Conservation (phyloP, 2,329 filamentous ascomycete species). For the Gnomoniopsis sp. region DNA sequence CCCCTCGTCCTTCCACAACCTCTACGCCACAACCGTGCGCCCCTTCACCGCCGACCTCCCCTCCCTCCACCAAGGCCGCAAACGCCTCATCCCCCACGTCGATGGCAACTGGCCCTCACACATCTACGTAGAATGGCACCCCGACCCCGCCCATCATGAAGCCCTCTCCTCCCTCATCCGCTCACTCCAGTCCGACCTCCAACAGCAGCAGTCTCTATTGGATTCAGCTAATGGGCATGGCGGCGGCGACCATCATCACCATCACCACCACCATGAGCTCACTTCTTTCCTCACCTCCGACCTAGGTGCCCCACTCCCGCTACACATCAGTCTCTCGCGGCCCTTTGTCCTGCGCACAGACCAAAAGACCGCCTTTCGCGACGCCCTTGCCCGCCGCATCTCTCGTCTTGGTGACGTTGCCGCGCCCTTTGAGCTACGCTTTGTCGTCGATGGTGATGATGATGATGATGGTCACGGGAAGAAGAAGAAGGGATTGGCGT, state of each 20-base stretch:
- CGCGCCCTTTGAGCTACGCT: slow-evolving; percentile 28
- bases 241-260: slow-evolving; percentile 22
- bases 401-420: slow-evolving; percentile 23
- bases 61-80: slow-evolving; percentile 78
- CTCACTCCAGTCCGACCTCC: slow-evolving; percentile 31
- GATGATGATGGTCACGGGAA: neutral
- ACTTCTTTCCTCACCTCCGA: slow-evolving; percentile 73
- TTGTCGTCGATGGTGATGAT: neutral
- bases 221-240: slow-evolving; percentile 10
- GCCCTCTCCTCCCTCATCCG: slow-evolving; percentile 42
- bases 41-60: slow-evolving; percentile 79
- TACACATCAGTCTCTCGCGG: slow-evolving; percentile 88
- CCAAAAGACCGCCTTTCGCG: slow-evolving; percentile 67
- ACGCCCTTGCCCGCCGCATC: slow-evolving; percentile 46
- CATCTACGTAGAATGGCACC: slow-evolving; percentile 84
- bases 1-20: slow-evolving; percentile 77
- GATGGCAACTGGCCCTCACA: slow-evolving; percentile 92
- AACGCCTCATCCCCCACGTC: slow-evolving; percentile 77
- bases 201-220: slow-evolving; percentile 18
- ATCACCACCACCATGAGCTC: no score
- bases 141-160: slow-evolving; percentile 42
- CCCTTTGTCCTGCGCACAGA: slow-evolving; percentile 71
- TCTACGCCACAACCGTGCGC: slow-evolving; percentile 81
- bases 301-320: slow-evolving; percentile 70
- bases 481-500: slow-evolving; percentile 32